phyloP scores from a whole-genome alignment of 192 early-diverging fungal genomes.

The Entomortierella chlamydospora region DNA sequence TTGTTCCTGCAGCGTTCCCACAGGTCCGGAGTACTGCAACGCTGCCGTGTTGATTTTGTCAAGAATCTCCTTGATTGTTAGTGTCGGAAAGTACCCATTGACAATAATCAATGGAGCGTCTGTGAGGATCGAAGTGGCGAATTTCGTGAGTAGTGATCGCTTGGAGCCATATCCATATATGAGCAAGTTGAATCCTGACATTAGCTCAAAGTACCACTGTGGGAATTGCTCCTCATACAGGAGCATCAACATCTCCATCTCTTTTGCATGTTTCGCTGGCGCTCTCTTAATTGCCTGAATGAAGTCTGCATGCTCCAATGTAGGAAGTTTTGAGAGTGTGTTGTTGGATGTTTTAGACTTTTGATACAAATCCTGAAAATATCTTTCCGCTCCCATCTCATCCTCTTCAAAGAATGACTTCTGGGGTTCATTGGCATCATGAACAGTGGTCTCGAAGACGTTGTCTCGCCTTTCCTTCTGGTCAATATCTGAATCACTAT shows the following conservation, averaged over 20 bases:
- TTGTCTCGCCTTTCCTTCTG: conserved; percentile 19
- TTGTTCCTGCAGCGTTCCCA: conserved; percentile 73
- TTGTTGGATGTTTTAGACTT: conserved; percentile 82
- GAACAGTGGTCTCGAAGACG: conserved; percentile 22
- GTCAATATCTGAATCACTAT: conserved; percentile 40
- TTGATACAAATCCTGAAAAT: conserved; percentile 80
- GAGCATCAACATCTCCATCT: conserved; percentile 63
- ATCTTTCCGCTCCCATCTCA: conserved; percentile 74
- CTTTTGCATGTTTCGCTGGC: conserved; percentile 69
- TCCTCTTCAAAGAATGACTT: conserved; percentile 56
- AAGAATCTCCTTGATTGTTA: conserved; percentile 80
- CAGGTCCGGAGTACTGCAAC: conserved; percentile 46
- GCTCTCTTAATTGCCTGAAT: conserved; percentile 61
- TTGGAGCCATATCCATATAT: conserved; percentile 98
- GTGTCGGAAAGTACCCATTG: conserved; percentile 87
- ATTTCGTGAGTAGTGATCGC: conserved; percentile 78
- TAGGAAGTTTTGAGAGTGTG: conserved; percentile 84
- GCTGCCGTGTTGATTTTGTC: conserved; percentile 64
- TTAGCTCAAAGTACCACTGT: conserved; percentile 92
- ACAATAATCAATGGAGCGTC: conserved; percentile 79
- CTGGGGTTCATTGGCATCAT: conserved; percentile 26
- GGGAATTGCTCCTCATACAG: conserved; percentile 75
- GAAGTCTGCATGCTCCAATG: conserved; percentile 79
- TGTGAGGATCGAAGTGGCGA: conserved; percentile 67
- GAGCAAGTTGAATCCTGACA: conserved; percentile 85